Evolutionary conservation across 78 protist genomes (phyloP).

Genomic region (Dictyostelium firmibasis): DNA sequence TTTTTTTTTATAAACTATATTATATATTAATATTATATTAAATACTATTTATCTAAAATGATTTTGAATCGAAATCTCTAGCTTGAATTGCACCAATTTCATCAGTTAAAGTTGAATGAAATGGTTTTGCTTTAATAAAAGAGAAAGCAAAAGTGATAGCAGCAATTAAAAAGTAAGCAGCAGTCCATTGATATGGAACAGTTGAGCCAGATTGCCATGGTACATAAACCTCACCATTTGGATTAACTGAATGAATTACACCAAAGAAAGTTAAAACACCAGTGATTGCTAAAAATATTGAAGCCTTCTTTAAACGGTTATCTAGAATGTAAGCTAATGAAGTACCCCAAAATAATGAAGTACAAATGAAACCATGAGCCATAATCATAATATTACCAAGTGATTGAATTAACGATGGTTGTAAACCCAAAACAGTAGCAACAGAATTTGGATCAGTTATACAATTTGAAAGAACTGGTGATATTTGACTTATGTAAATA

Average conservation of each 20-base stretch:
- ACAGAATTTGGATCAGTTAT: conserved; percentile 3
- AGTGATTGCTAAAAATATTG: conserved; percentile 40
- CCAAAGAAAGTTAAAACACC: conserved; percentile 61
- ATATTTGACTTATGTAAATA: conserved; percentile 35
- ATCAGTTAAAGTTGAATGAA: background rate
- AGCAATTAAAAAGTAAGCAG: conserved; percentile 13
- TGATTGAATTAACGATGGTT: background rate
- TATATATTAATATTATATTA: background rate
- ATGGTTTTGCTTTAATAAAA: background rate
- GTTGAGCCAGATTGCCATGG: conserved; percentile 56
- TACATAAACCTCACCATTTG: conserved; percentile 68
- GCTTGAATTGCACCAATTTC: background rate
- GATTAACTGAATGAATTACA: conserved; percentile 60
- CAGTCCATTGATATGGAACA: conserved; percentile 65
- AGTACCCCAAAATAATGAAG: conserved; percentile 67
- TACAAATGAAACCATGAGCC: conserved; percentile 74
- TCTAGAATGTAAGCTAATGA: conserved; percentile 24
- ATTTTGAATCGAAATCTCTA: background rate
- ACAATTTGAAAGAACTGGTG: background rate
- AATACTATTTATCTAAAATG: background rate
- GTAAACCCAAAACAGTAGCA: background rate
- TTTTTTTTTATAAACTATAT: background rate
- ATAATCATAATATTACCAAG: conserved; percentile 12
- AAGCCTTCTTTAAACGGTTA: conserved; percentile 8
- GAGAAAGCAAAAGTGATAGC: conserved; percentile 33